Conservation (phyloP, 306 rosid species). For the Alnus rubra region DNA sequence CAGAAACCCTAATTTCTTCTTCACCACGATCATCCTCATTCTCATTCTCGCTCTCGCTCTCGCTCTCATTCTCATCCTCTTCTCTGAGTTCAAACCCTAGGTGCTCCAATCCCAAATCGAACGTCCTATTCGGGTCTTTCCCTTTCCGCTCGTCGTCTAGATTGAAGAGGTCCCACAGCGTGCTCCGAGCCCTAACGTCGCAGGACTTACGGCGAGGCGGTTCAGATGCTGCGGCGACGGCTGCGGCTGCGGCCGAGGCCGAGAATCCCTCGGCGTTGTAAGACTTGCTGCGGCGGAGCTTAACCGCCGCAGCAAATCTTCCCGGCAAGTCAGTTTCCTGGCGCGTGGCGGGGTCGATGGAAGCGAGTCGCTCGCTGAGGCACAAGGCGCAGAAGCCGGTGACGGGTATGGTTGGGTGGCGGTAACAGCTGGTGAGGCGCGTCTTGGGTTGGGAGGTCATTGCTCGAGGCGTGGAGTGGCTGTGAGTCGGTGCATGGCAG, state of each 20-base stretch:
- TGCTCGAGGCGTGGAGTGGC: conserved; percentile 4
- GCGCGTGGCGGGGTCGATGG: conserved; percentile 33
- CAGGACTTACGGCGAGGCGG: conserved; percentile 76
- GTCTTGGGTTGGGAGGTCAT: conserved; percentile 25
- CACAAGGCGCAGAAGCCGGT: conserved; percentile 98
- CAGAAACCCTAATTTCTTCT: conserved; percentile 55
- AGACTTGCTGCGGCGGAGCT: conserved; percentile 82
- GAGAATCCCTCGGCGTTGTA: conserved; percentile 39
- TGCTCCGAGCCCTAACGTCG: conserved; percentile 54
- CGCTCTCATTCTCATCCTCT: conserved; percentile 28
- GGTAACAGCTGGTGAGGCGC: conserved; percentile 77
- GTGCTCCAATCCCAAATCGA: conserved; percentile 36
- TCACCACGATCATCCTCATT: background rate
- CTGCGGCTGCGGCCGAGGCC: background rate
- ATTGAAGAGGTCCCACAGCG: conserved; percentile 66
- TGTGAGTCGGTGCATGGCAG: conserved; percentile 31
- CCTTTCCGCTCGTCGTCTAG: conserved; percentile 48
- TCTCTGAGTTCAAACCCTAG: conserved; percentile 38
- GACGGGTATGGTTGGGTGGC: conserved; percentile 73
- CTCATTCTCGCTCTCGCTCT: conserved; percentile 11
- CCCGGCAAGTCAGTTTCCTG: conserved; percentile 7
- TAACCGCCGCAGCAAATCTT: conserved; percentile 7
- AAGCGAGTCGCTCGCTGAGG: conserved; percentile 90
- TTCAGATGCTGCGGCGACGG: background rate
- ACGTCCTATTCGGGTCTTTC: conserved; percentile 38